Conservation (phyloP, 257 asterid genomes). For the Solanum pennellii region DNA sequence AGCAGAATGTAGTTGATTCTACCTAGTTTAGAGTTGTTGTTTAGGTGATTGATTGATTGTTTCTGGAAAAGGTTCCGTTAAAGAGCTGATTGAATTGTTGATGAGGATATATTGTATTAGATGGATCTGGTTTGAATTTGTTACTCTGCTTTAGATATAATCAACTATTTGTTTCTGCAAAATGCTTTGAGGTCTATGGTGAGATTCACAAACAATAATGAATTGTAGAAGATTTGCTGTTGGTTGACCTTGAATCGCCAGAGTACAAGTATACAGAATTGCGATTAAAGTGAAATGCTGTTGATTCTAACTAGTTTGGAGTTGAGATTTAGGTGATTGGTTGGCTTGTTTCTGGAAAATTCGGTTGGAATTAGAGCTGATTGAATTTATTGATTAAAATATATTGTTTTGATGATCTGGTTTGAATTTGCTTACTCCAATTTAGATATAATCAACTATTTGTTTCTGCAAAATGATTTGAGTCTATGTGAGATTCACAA, state of each 20-base stretch:
- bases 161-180: not conserved
- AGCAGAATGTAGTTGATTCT: not conserved
- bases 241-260: not conserved
- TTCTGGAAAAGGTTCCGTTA: not conserved
- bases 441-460: not conserved
- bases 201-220: not conserved
- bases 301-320: not conserved
- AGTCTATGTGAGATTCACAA: not conserved
- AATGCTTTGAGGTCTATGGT: not conserved
- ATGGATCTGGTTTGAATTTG: not conserved
- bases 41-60: not conserved
- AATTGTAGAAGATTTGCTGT: not conserved
- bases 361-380: not conserved
- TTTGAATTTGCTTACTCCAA: not conserved
- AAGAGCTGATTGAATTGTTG: not conserved
- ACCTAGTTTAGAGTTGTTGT: not conserved
- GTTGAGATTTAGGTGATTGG: not conserved
- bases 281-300: not conserved
- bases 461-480: not conserved
- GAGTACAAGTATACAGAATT: not conserved
- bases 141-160: not conserved
- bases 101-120: not conserved
- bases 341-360: not conserved
- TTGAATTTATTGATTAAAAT: not conserved
- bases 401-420: not conserved